Evolutionary conservation across 2,329 filamentous ascomycete genomes (phyloP).

Genomic region (Trichoderma polysporum): DNA sequence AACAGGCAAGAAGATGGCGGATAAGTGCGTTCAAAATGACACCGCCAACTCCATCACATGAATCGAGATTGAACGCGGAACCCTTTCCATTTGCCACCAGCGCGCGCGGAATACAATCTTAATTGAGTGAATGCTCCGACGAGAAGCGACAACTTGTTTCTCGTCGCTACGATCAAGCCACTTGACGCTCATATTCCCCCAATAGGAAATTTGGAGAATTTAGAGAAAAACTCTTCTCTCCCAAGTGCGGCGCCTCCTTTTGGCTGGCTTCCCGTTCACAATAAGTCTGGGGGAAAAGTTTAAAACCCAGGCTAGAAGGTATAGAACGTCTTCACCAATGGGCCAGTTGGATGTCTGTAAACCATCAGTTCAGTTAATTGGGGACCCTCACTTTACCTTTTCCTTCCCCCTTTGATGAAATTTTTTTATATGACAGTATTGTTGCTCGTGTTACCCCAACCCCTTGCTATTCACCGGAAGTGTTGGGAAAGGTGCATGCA

Average conservation of each 20-base stretch:
- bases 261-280: neutral
- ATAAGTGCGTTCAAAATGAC: neutral
- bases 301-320: neutral
- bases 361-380: neutral
- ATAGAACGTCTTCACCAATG: neutral
- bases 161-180: neutral
- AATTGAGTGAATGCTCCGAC: neutral
- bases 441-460: neutral
- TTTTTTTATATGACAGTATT: neutral
- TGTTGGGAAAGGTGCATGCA: neutral
- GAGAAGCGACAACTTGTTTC: neutral
- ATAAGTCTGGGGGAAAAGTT: neutral
- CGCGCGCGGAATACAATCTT: neutral
- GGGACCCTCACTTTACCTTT: too few species aligned
- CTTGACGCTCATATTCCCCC: neutral
- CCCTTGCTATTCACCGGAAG: neutral
- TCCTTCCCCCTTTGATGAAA: neutral
- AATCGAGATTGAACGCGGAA: neutral
- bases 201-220: conserved; percentile 1
- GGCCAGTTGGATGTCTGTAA: neutral
- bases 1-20: neutral
- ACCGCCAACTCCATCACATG: neutral
- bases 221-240: neutral
- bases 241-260: neutral
- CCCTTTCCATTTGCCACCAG: conserved; percentile 3